Evolutionary conservation across 345 rosid species (phyloP).

Genomic region (Dipteronia dyeriana): DNA sequence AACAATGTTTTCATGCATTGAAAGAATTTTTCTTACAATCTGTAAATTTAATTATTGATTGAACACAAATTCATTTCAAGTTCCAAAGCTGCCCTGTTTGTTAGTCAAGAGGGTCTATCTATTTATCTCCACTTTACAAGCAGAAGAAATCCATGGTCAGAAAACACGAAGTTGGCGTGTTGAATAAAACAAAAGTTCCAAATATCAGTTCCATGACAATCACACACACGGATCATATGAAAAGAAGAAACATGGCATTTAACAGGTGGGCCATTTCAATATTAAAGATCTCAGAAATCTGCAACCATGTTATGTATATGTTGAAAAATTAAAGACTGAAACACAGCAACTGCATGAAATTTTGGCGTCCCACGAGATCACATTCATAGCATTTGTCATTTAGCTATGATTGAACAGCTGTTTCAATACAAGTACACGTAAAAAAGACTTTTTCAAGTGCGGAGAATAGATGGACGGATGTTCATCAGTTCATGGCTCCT

Average conservation of each 20-base stretch:
- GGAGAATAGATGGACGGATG: background rate
- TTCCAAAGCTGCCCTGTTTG: no score
- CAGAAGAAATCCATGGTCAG: background rate
- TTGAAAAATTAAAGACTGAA: background rate
- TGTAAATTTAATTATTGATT: background rate
- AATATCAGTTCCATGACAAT: background rate
- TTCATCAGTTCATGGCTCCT: background rate
- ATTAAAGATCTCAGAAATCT: background rate
- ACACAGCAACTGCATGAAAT: background rate
- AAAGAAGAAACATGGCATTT: background rate
- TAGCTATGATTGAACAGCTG: slow-evolving; percentile 4
- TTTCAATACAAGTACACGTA: background rate
- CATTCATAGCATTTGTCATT: background rate
- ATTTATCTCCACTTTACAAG: background rate
- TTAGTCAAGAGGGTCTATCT: no score
- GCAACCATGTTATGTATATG: background rate
- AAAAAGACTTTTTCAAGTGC: background rate
- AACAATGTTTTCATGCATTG: background rate
- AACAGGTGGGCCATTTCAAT: background rate
- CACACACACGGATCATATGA: background rate
- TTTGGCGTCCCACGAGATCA: slow-evolving; percentile 11
- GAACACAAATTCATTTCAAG: no score
- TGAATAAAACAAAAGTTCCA: background rate
- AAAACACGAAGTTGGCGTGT: slow-evolving; percentile 4
- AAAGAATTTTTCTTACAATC: background rate